phyloP scores from a whole-genome alignment of 768 basidiomycete species.

The Chalciporus piperatus region DNA sequence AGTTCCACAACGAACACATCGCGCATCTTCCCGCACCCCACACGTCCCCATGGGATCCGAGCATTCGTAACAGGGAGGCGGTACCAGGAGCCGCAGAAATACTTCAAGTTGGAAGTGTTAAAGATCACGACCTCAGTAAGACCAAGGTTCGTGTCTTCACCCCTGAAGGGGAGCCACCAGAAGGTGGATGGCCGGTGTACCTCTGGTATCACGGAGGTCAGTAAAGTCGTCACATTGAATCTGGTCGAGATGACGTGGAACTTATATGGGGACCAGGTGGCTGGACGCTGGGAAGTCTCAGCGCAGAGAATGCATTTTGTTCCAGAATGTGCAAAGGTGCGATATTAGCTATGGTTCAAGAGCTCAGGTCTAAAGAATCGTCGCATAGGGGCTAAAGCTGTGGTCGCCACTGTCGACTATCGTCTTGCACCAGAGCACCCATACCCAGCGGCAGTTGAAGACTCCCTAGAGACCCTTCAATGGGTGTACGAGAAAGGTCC shows the following conservation, averaged over 20 bases:
- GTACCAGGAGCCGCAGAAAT: slow-evolving; percentile 58
- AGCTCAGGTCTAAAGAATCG: background rate
- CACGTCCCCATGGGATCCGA: slow-evolving; percentile 59
- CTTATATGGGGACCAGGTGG: slow-evolving; percentile 46
- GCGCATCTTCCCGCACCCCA: slow-evolving; percentile 48
- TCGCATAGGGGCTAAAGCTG: slow-evolving; percentile 30
- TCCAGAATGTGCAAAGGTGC: slow-evolving; percentile 29
- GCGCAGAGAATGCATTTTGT: slow-evolving; percentile 57
- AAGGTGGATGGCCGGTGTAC: slow-evolving; percentile 66
- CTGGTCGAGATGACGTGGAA: background rate
- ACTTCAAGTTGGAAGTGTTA: slow-evolving; percentile 50
- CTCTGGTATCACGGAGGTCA: slow-evolving; percentile 74
- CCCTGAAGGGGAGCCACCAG: slow-evolving; percentile 47
- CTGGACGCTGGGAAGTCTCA: slow-evolving; percentile 72
- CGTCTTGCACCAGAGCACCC: slow-evolving; percentile 34
- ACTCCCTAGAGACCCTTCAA: slow-evolving; percentile 35
- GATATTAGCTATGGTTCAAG: background rate
- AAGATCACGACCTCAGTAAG: slow-evolving; percentile 51
- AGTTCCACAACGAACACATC: slow-evolving; percentile 54
- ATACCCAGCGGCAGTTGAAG: slow-evolving; percentile 34
- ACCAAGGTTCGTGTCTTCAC: slow-evolving; percentile 63
- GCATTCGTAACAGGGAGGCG: slow-evolving; percentile 47
- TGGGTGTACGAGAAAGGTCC: slow-evolving; percentile 41
- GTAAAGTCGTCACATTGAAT: slow-evolving; percentile 8
- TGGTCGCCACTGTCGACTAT: slow-evolving; percentile 33